Percentiles rank a stretch among this genome's conserved stretches.
phyloP scores from a whole-genome alignment of 2,329 filamentous ascomycete genomes.

The Sporothrix euskadiensis region DNA sequence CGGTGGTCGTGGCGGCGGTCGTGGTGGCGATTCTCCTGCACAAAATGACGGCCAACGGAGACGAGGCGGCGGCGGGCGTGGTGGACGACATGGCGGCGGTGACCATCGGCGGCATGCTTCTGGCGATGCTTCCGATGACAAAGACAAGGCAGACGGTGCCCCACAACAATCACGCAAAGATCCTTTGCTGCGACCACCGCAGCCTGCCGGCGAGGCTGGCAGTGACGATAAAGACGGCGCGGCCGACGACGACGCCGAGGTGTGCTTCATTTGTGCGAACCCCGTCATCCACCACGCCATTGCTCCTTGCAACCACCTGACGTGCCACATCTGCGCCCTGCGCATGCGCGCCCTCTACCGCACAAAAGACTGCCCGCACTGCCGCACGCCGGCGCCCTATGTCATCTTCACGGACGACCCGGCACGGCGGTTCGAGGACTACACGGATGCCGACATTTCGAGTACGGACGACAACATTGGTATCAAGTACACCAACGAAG shows the following conservation, averaged over 20 bases:
- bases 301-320: constrained; percentile 92
- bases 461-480: constrained; percentile 82
- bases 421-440: constrained; percentile 83
- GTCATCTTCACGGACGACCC: constrained; percentile 91
- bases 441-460: constrained; percentile 68
- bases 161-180: constrained; percentile 20
- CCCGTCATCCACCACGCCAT: constrained; percentile 83
- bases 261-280: constrained; percentile 98
- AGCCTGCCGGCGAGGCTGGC: constrained; percentile 15
- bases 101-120: constrained; percentile 3
- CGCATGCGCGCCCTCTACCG: constrained; percentile 93
- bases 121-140: neutral
- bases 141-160: neutral
- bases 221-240: constrained; percentile 26
- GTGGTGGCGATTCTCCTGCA: neutral
- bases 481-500: constrained; percentile 83
- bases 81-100: constrained; percentile 2
- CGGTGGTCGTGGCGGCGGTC: constrained; percentile 34
- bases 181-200: constrained; percentile 11
- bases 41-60: neutral
- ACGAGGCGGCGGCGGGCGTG: neutral
- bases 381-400: constrained; percentile 72
- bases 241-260: constrained; percentile 61
- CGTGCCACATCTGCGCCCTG: constrained; percentile 93
- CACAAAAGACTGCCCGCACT: constrained; percentile 95